These are phyloP conservation scores for Umbelopsis sp. DNA, from an alignment of 192 early-diverging fungal genomes.

Conservation along the genomic window DNA sequence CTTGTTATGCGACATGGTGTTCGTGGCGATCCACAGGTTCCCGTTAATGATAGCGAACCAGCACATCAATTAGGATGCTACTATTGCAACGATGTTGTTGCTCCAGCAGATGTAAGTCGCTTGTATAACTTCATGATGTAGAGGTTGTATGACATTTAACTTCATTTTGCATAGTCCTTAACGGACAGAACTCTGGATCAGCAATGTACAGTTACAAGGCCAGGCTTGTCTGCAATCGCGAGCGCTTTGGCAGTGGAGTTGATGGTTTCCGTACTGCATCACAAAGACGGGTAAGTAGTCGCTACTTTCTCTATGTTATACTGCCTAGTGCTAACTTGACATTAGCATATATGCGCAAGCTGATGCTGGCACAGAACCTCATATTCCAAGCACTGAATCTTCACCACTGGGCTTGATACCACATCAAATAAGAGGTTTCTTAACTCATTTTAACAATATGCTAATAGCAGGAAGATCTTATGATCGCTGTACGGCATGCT, in stretches of 20 bases:
- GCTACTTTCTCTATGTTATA: conserved; percentile 19
- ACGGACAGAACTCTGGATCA: conserved; percentile 95
- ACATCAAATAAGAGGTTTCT: conserved; percentile 95
- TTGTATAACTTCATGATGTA: not conserved
- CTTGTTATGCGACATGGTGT: conserved; percentile 96
- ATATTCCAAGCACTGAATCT: not conserved
- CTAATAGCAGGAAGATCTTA: conserved; percentile 84
- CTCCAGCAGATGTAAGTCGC: conserved; percentile 82
- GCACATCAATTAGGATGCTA: conserved; percentile 84
- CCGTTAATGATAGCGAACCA: conserved; percentile 11
- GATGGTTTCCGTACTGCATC: conserved; percentile 85
- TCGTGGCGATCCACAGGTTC: conserved; percentile 16
- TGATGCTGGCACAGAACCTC: conserved; percentile 28
- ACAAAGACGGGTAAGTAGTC: conserved; percentile 64
- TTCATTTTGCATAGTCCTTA: conserved; percentile 63
- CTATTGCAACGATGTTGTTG: conserved; percentile 98
- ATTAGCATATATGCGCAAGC: conserved; percentile 58
- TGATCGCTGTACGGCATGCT: conserved; percentile 92
- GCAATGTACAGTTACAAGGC: conserved; percentile 97
- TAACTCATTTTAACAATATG: conserved; percentile 84
- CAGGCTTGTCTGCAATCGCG: conserved; percentile 91
- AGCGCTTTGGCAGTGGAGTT: conserved; percentile 89
- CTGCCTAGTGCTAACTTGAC: not conserved
- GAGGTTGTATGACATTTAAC: not conserved
- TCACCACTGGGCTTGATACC: conserved; percentile 75